Percentiles rank a stretch among this genome's conserved stretches.
phyloP scores from a whole-genome alignment of 345 rosid genomes.

The Eucalyptus victrix region DNA sequence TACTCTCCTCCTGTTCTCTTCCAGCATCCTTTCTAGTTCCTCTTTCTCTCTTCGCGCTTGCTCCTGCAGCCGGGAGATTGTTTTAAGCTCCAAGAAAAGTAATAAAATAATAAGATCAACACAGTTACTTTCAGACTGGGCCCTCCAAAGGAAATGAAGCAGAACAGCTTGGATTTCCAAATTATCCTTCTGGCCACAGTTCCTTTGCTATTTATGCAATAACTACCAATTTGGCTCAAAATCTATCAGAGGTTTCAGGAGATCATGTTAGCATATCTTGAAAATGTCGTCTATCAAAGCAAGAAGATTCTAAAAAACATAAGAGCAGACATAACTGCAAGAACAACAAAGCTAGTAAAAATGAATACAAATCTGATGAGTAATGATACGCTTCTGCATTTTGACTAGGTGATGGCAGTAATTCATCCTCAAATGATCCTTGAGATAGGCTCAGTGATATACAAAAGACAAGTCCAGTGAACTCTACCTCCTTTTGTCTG shows the following conservation, averaged over 20 bases:
- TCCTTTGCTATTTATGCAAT: not conserved
- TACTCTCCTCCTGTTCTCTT: slow-evolving; percentile 59
- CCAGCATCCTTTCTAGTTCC: slow-evolving; percentile 64
- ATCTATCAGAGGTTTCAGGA: not conserved
- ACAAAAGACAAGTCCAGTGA: not conserved
- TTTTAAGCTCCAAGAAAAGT: not conserved
- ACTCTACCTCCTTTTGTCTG: slow-evolving; percentile 62
- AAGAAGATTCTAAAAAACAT: not conserved
- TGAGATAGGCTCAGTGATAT: not conserved
- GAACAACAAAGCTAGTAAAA: not conserved
- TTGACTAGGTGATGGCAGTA: not conserved
- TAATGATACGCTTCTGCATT: not conserved
- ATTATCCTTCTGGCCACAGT: not conserved
- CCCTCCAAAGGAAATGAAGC: not conserved
- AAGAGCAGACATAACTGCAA: not conserved
- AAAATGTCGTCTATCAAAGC: not conserved
- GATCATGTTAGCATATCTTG: not conserved
- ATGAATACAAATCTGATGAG: not conserved
- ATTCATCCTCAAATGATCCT: not conserved
- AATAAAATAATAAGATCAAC: not conserved
- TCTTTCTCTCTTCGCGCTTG: slow-evolving; percentile 57
- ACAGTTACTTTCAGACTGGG: not conserved
- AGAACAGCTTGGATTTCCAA: not conserved
- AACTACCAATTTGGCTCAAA: not conserved
- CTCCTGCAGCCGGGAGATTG: slow-evolving; percentile 27